These are phyloP conservation scores for Cadophora luteo-olivacea DNA, from an alignment of 2,329 filamentous ascomycete species.

Conservation along the genomic window DNA sequence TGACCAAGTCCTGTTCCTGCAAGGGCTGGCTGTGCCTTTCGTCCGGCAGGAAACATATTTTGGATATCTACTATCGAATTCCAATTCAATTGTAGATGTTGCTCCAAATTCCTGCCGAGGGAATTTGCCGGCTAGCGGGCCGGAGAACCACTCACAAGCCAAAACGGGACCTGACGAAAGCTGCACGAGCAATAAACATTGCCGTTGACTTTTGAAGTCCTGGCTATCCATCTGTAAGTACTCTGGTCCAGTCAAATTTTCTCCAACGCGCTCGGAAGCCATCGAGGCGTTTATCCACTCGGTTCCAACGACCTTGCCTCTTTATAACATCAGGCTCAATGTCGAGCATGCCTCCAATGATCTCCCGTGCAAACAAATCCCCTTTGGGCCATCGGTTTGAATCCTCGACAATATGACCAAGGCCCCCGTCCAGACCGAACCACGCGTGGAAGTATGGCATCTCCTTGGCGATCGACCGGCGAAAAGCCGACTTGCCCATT, in stretches of 20 bases:
- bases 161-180: neutral
- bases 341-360: constrained; percentile 92
- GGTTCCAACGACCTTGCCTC: constrained; percentile 85
- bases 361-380: constrained; percentile 90
- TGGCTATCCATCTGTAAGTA: constrained; percentile 50
- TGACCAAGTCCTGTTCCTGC: neutral
- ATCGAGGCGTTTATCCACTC: constrained; percentile 68
- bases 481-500: constrained; percentile 81
- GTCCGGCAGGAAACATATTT: neutral
- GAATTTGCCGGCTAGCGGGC: neutral
- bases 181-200: neutral
- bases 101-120: neutral
- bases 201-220: neutral
- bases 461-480: constrained; percentile 84
- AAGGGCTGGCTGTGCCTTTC: neutral
- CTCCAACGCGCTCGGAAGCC: constrained; percentile 85
- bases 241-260: constrained; percentile 87
- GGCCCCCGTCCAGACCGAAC: constrained; percentile 90
- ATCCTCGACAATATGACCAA: constrained; percentile 94
- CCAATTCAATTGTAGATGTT: neutral
- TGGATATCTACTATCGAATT: neutral
- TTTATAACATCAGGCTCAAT: constrained; percentile 82
- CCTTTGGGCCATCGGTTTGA: constrained; percentile 83
- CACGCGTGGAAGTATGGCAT: constrained; percentile 99
- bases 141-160: neutral